A percentile compares a stretch with the other conserved stretches of the same genome.
Conservation (phyloP, 331 rosid genomes). For the Quercus lobata region DNA sequence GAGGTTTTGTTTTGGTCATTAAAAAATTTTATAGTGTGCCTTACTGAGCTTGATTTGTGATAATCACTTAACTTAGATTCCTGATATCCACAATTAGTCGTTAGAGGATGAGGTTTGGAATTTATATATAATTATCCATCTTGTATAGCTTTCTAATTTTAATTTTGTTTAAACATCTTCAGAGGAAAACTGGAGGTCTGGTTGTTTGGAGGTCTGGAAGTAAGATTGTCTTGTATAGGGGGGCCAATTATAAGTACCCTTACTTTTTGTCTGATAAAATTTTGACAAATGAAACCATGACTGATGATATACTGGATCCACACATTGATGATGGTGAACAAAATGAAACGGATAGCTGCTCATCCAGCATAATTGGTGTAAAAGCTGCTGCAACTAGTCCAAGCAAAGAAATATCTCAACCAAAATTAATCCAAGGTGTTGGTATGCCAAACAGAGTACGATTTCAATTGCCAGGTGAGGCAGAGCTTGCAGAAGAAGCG, state of each 20-base stretch:
- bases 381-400: slow-evolving; percentile 29
- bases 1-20: neutral
- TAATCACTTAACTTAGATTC: neutral
- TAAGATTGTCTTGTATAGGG: slow-evolving; percentile 84
- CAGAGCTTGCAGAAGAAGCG: slow-evolving; percentile 68
- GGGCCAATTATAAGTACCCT: slow-evolving; percentile 73
- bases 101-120: neutral
- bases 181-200: slow-evolving; percentile 96
- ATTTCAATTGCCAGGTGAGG: slow-evolving; percentile 86
- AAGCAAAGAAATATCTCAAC: slow-evolving; percentile 21
- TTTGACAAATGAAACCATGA: slow-evolving; percentile 25
- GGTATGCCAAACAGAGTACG: slow-evolving; percentile 64
- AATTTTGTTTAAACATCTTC: slow-evolving; percentile 24
- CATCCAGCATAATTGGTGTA: slow-evolving; percentile 33
- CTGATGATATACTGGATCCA: slow-evolving; percentile 27
- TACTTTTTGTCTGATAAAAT: slow-evolving; percentile 52
- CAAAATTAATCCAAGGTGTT: slow-evolving; percentile 69
- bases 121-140: neutral
- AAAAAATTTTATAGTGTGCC: neutral
- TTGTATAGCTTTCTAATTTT: slow-evolving; percentile 19
- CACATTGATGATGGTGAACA: slow-evolving; percentile 20
- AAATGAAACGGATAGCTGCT: slow-evolving; percentile 19
- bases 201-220: slow-evolving; percentile 94
- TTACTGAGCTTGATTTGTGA: neutral
- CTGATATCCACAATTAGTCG: neutral